Percentiles rank a stretch among this genome's conserved stretches.
Evolutionary conservation across 768 basidiomycete species (phyloP).

Genomic region (Psilocybe cyanescens): DNA sequence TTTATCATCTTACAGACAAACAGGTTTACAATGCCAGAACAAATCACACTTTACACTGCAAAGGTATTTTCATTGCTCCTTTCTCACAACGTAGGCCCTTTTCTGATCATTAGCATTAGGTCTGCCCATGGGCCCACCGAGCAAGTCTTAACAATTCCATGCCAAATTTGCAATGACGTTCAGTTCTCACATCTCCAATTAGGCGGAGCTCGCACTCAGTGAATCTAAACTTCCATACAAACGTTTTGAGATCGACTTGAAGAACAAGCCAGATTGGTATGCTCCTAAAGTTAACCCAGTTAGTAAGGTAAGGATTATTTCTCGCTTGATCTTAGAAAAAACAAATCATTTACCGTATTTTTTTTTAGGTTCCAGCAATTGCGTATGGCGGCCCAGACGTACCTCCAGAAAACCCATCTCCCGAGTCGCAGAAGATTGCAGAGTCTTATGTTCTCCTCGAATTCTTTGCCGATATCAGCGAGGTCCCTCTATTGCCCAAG

Average conservation of each 20-base stretch:
- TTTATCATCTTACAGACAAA: background rate
- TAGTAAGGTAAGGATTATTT: conserved; percentile 55
- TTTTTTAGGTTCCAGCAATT: conserved; percentile 55
- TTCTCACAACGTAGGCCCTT: background rate
- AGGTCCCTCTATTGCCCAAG: conserved; percentile 51
- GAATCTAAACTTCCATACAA: conserved; percentile 55
- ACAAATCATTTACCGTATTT: background rate
- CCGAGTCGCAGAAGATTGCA: conserved; percentile 61
- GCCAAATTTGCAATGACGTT: background rate
- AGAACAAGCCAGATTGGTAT: conserved; percentile 74
- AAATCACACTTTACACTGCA: conserved; percentile 34
- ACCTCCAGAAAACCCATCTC: conserved; percentile 57
- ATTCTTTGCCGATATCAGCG: conserved; percentile 65
- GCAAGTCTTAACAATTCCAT: conserved; percentile 29
- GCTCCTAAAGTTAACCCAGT: conserved; percentile 66
- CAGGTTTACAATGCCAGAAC: conserved; percentile 26
- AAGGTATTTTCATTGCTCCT: conserved; percentile 35
- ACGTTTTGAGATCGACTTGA: conserved; percentile 60
- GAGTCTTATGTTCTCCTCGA: conserved; percentile 72
- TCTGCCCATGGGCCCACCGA: conserved; percentile 63
- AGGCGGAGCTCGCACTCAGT: conserved; percentile 65
- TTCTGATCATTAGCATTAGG: conserved; percentile 28
- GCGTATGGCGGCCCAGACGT: conserved; percentile 65
- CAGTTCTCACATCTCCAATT: background rate
- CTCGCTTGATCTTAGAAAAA: background rate